Percentiles rank a stretch among this genome's conserved stretches.
Conservation (phyloP, 148 eudicot genomes). For the Arbutus unedo region DNA sequence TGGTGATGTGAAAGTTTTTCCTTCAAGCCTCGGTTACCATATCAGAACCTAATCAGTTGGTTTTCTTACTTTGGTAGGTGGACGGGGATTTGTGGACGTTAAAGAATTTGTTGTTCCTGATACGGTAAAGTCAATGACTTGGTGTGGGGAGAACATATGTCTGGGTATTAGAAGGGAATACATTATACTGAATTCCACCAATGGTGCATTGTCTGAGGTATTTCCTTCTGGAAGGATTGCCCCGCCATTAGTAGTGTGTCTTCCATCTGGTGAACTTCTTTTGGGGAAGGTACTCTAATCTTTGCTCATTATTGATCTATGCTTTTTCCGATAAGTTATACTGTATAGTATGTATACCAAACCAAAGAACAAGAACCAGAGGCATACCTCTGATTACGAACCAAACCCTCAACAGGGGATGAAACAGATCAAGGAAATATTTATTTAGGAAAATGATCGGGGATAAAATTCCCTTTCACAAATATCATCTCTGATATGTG, state of each 20-base stretch:
- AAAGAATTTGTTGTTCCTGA: slow-evolving; percentile 95
- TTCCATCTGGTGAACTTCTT: slow-evolving; percentile 91
- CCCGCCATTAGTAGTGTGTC: slow-evolving; percentile 86
- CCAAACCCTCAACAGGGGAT: not conserved
- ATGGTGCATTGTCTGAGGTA: slow-evolving; percentile 76
- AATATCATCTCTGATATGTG: not conserved
- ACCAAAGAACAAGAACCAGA: slow-evolving; percentile 2
- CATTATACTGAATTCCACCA: slow-evolving; percentile 71
- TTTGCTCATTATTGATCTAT: not conserved
- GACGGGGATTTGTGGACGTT: slow-evolving; percentile 93
- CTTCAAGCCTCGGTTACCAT: not conserved
- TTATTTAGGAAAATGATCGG: not conserved
- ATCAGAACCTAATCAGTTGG: not conserved
- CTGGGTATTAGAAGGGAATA: slow-evolving; percentile 89
- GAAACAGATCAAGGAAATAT: not conserved
- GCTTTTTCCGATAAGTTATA: not conserved
- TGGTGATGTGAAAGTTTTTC: not conserved
- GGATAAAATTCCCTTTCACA: too few relatives aligned
- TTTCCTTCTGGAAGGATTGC: slow-evolving; percentile 96
- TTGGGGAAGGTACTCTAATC: slow-evolving; percentile 72
- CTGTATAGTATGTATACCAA: not conserved
- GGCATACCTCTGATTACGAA: not conserved
- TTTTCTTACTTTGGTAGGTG: slow-evolving; percentile 49
- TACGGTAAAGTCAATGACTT: slow-evolving; percentile 85
- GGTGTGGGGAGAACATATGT: slow-evolving; percentile 99